These are phyloP conservation scores for Sarocladium strictum DNA, from an alignment of 2,329 filamentous ascomycete species.

Conservation along the genomic window DNA sequence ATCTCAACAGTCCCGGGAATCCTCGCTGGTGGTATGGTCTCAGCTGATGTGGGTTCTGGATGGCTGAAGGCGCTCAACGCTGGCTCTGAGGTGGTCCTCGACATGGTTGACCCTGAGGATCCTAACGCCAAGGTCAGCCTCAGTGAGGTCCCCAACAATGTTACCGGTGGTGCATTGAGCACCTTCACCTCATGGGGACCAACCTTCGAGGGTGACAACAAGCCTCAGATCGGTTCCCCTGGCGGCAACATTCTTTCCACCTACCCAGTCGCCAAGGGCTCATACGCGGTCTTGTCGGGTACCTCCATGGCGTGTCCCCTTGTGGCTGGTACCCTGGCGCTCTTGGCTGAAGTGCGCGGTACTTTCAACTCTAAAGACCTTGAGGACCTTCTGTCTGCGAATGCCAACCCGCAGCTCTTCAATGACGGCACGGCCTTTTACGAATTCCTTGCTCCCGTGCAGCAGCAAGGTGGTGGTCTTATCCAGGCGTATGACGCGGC, in stretches of 20 bases:
- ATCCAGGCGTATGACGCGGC: slow-evolving; percentile 56
- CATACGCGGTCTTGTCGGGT: slow-evolving; percentile 47
- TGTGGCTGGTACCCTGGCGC: slow-evolving; percentile 47
- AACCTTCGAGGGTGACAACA: slow-evolving; percentile 51
- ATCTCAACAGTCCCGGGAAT: slow-evolving; percentile 25
- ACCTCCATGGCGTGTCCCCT: slow-evolving; percentile 58
- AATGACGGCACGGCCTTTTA: slow-evolving; percentile 34
- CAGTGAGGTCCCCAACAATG: slow-evolving; percentile 29
- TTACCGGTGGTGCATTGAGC: slow-evolving; percentile 45
- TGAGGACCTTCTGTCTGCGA: slow-evolving; percentile 43
- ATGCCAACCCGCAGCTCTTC: slow-evolving; percentile 42
- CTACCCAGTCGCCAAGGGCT: slow-evolving; percentile 38
- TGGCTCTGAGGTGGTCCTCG: slow-evolving; percentile 36
- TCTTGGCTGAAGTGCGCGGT: slow-evolving; percentile 46
- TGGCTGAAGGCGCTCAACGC: slow-evolving; percentile 38
- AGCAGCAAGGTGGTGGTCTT: slow-evolving; percentile 56
- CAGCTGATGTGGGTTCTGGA: slow-evolving; percentile 31
- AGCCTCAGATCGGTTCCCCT: slow-evolving; percentile 50
- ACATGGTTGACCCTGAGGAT: slow-evolving; percentile 32
- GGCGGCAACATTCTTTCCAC: slow-evolving; percentile 55
- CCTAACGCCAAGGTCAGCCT: slow-evolving; percentile 28
- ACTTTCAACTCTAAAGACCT: slow-evolving; percentile 43
- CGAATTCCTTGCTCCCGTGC: slow-evolving; percentile 43
- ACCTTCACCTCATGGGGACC: slow-evolving; percentile 55
- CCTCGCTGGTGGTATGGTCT: slow-evolving; percentile 34